Percentiles rank a stretch among this genome's conserved stretches.
phyloP scores from a whole-genome alignment of 768 basidiomycete genomes.

The Mycena metata region DNA sequence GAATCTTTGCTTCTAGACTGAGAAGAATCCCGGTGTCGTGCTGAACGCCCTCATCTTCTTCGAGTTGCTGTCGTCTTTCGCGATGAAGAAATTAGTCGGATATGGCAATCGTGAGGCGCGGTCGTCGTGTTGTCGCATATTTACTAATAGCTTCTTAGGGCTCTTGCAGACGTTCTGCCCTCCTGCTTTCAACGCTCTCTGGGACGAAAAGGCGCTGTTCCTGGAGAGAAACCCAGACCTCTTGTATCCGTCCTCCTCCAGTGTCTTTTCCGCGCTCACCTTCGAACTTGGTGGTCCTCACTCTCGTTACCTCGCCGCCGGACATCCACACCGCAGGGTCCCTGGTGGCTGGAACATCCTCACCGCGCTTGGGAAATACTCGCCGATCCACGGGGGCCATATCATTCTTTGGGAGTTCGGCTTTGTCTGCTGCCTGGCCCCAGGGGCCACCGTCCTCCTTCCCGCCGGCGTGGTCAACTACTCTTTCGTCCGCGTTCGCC shows the following conservation, averaged over 20 bases:
- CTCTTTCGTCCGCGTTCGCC: constrained; percentile 8
- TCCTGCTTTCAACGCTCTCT: background rate
- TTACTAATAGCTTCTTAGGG: background rate
- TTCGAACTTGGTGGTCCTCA: constrained; percentile 14
- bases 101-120: constrained; percentile 12
- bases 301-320: background rate
- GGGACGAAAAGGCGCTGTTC: background rate
- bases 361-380: constrained; percentile 5
- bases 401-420: constrained; percentile 15
- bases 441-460: constrained; percentile 4
- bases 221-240: background rate
- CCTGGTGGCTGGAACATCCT: constrained; percentile 1
- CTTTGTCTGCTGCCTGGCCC: background rate
- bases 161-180: background rate
- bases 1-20: background rate
- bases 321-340: background rate
- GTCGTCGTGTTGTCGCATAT: background rate
- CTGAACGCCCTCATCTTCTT: constrained; percentile 6
- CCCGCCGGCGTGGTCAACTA: constrained; percentile 7
- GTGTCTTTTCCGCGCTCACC: constrained; percentile 14
- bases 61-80: constrained; percentile 1
- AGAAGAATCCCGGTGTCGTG: background rate
- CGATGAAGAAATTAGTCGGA: constrained; percentile 4
- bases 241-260: background rate
- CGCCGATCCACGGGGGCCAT: background rate